Conservation (phyloP, 768 basidiomycete genomes). For the Termitomyces sp. region DNA sequence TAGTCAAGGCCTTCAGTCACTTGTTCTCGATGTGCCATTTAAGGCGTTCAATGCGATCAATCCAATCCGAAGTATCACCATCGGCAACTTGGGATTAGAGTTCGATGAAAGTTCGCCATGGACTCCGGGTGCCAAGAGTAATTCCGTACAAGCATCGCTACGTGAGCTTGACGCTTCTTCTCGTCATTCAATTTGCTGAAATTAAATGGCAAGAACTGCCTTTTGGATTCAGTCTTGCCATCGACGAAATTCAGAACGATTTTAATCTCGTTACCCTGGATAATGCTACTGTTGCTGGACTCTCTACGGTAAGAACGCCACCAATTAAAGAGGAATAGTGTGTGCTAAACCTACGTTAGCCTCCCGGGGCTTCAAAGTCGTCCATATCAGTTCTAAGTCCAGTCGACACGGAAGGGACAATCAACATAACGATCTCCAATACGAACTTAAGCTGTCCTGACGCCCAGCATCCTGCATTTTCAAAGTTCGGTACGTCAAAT, state of each 20-base stretch:
- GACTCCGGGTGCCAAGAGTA: slow-evolving; percentile 53
- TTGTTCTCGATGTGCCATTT: slow-evolving; percentile 64
- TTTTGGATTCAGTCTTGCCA: slow-evolving; percentile 61
- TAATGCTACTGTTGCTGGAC: slow-evolving; percentile 47
- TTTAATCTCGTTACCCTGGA: slow-evolving; percentile 55
- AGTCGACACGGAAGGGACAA: slow-evolving; percentile 55
- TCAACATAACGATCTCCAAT: slow-evolving; percentile 58
- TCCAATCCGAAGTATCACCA: slow-evolving; percentile 62
- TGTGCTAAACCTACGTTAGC: slow-evolving; percentile 29
- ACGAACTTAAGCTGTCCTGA: slow-evolving; percentile 49
- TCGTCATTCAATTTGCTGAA: background rate
- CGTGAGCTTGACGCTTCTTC: slow-evolving; percentile 29
- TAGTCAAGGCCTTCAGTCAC: slow-evolving; percentile 51
- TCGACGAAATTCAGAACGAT: slow-evolving; percentile 59
- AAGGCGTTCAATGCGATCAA: slow-evolving; percentile 45
- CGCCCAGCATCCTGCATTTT: slow-evolving; percentile 45
- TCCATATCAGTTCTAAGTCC: slow-evolving; percentile 47
- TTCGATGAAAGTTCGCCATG: slow-evolving; percentile 55
- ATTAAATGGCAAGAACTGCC: slow-evolving; percentile 46
- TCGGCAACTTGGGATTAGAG: slow-evolving; percentile 52
- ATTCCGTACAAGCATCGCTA: slow-evolving; percentile 55
- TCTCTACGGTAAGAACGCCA: slow-evolving; percentile 45
- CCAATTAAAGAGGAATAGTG: background rate
- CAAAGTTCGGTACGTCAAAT: slow-evolving; percentile 50
- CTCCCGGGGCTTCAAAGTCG: slow-evolving; percentile 61